Evolutionary conservation across 768 basidiomycete species (phyloP), one percentile per base, ranked within the genome.

Genomic region (Suillus weaverae): DNA sequence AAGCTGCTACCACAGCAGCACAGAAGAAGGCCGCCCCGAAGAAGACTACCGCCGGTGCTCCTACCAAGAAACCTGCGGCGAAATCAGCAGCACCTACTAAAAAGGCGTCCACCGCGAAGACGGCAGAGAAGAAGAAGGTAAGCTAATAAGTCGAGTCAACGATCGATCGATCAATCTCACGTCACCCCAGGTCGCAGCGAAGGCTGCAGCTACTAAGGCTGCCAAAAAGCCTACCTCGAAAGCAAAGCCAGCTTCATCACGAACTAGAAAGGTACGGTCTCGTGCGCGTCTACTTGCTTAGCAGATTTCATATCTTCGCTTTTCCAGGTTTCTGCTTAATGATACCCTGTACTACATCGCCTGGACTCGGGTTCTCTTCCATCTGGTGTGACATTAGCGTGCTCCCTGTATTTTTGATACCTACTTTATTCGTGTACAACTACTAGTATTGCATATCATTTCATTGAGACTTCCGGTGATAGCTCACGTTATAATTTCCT

Each of bases 11-110:
- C 59, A 59, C 75, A 57, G 38, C 56, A n/a, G 72, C 76, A 38
- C 71, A 80, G 5, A 81, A 78, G 68, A 50, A 77, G 1, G 68
- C 54, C 18, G 61, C 75, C 0, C 67, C 76, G 7, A 77, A 82
- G 75, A 81, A 81, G 72, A 71, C 78, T 43, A 68, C 74, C 13
- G 66, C 73, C 22, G 63, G 63, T 14, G 70, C 71, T 16, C 57
- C 76, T 35, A 5, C 38, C 53, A 65, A 65, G 62, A 65, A 65
- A 26, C 39, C 64, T 1, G 33, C 43, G 2, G 38, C 54, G 2
- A 65, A 64, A 56, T 54, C 50, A 44, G 43, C 50, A 14, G 50
- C 43, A 4, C 13, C 64, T 14, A n/a, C 64, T 33, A 76, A 75
- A 62, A 64, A 67, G 36, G 55, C 70, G 11, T 48, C 67, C 16